A percentile compares a stretch with the other conserved stretches of the same genome.
These are phyloP conservation scores for Manihot esculenta DNA, from an alignment of 441 rosid genomes.

Conservation along the genomic window DNA sequence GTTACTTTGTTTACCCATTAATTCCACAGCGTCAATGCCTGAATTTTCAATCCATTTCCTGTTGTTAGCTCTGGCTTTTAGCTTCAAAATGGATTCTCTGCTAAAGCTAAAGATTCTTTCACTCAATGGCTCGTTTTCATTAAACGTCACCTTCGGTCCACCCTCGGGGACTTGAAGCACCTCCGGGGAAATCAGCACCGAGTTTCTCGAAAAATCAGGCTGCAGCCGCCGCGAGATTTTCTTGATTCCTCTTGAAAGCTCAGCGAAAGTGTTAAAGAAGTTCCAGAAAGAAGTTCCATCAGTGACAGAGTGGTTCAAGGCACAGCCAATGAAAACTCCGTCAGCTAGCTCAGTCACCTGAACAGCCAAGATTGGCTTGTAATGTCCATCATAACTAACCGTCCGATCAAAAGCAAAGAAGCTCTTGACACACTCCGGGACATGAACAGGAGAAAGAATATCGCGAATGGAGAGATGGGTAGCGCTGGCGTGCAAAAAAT, in stretches of 20 bases:
- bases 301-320: conserved; percentile 74
- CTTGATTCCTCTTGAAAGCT: conserved; percentile 50
- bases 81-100: conserved; percentile 56
- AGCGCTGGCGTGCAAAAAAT: conserved; percentile 61
- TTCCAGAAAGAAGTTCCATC: conserved; percentile 97
- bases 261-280: conserved; percentile 84
- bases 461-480: conserved; percentile 34
- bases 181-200: conserved; percentile 52
- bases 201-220: conserved; percentile 63
- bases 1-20: conserved; percentile 62
- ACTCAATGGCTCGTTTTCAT: conserved; percentile 64
- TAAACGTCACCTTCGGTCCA: conserved; percentile 70
- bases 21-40: conserved; percentile 13
- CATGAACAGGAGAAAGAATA: conserved; percentile 50
- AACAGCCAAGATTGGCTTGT: conserved; percentile 62
- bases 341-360: conserved; percentile 79
- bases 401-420: conserved; percentile 67
- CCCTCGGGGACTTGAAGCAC: conserved; percentile 68
- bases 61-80: conserved; percentile 63
- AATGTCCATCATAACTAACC: conserved; percentile 71
- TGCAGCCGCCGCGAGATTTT: conserved; percentile 52
- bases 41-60: conserved; percentile 26
- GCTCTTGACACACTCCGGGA: conserved; percentile 55
- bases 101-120: conserved; percentile 81
- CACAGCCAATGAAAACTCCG: conserved; percentile 73